Evolutionary conservation across 495 filamentous ascomycete species (phyloP), one percentile per base, ranked within the genome.

Genomic region (Penicillium waksmanii): DNA sequence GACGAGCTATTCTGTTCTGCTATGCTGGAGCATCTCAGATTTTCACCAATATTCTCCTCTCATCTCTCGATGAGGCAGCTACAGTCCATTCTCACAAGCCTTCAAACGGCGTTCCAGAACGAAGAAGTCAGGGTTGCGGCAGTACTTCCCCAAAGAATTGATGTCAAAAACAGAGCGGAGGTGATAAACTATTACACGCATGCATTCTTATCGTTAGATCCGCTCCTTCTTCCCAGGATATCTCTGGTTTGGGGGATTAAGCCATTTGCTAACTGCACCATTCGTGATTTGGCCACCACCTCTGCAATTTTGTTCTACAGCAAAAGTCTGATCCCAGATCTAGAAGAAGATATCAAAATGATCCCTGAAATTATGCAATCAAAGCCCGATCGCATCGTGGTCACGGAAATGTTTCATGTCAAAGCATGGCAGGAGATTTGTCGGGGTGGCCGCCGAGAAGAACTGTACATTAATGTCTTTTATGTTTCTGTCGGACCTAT

Each of bases 321-420:
- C 35, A 36, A 2, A 13, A 2, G 8, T 36, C 8, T 7, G 35
- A 36, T 36, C 1, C 35, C 5, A 11, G 25, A 15, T 7, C 15
- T 51, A 18, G 48, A 51, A 31, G 33, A 25, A 51, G 48, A 15
- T 7, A 25, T 51, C 21, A 11, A 51, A 51, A 51, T 15, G 23
- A 21, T 51, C 15, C 25, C 48, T 8, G 48, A 33, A 5, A 33
- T 51, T 3, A 31, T 25, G 25, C 19, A n/a, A 3, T 51, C 48
- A 51, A 51, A 51, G 3, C 25, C 48, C 27, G 25, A 51, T 19
- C 25, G 48, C 10, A n/a, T 51, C 3, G 11, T 51, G 2, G 25
- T 51, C 19, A 33, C 48, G 7, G 48, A 51, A 51, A 51, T 51
- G 48, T 51, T 51, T 51, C 48, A 51, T 33, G 48, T 51, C 9